Conservation (phyloP, 164 flowering plant genomes). For the Nymphaea colorata region DNA sequence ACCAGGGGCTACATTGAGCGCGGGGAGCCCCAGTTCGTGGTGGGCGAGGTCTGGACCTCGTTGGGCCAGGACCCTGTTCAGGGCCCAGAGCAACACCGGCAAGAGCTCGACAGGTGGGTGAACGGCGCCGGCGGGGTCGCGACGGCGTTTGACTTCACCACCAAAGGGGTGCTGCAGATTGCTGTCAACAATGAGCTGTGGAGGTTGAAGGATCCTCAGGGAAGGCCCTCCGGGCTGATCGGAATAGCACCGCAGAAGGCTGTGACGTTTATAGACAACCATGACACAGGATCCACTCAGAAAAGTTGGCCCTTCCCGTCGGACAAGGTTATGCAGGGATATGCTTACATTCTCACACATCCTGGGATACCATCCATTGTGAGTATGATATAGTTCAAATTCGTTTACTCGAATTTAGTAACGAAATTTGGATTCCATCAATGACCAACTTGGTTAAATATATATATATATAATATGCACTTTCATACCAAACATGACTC, state of each 20-base stretch:
- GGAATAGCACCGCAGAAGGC: constrained; percentile 47
- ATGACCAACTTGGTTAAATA: too few species aligned
- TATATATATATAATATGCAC: too few species aligned
- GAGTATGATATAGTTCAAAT: constrained; percentile 3
- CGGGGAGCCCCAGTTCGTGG: constrained; percentile 44
- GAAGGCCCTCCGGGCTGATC: constrained; percentile 62
- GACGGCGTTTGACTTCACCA: constrained; percentile 69
- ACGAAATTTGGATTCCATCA: too few species aligned
- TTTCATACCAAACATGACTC: too few species aligned
- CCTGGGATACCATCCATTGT: constrained; percentile 69
- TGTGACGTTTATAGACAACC: constrained; percentile 79
- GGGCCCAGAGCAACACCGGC: constrained; percentile 46
- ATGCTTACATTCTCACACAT: constrained; percentile 81
- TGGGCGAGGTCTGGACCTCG: constrained; percentile 54
- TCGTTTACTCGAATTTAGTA: too few species aligned
- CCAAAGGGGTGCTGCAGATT: constrained; percentile 62
- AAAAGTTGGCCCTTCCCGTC: constrained; percentile 62
- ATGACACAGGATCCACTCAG: constrained; percentile 71
- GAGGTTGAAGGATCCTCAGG: constrained; percentile 48
- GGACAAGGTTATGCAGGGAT: constrained; percentile 68
- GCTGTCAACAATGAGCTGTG: constrained; percentile 55
- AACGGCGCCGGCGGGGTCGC: constrained; percentile 36
- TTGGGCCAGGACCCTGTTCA: constrained; percentile 26
- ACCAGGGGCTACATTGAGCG: constrained; percentile 38
- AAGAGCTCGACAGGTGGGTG: constrained; percentile 40